Base-by-base conservation (phyloP, 1,284 basidiomycete genomes). In the Tylopilus sp. region DNA sequence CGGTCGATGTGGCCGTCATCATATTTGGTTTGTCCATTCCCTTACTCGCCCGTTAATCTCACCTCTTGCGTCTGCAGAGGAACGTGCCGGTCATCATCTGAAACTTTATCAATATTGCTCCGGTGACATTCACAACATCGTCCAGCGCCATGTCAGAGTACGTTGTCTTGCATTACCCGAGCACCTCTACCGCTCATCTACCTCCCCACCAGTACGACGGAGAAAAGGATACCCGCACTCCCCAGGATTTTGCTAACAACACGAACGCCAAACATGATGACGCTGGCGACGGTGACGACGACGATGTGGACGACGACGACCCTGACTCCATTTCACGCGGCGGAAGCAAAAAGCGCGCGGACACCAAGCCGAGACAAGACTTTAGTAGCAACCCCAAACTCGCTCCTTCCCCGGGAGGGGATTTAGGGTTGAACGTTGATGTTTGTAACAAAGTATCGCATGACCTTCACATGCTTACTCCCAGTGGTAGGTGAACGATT, bases 61-160 rank as follows among this genome's bases (percentile, higher is more conserved):
- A 50, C 28, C 34, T 23, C 48, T 23, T 41, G 28, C 18, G 41
- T 41, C 13, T 39, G n/a, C 51, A 78, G 77, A 78, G 67, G 76
- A 79, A 61, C 72, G 76, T 8, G 65, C 75, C 29, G 75, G 77
- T 16, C 76, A 79, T 55, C 76, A 78, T 63, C 56, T 76, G 48
- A 84, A 84, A 67, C 72, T 84, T 2, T 81, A 81, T 63, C 79
- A 84, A 63, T 84, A 82, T 59, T 77, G 76, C 53, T 81, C 79
- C 9, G 68, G 74, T 10, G 77, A 81, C 59, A 72, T 79, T 43
- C 73, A 77, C 48, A 69, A 73, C 51, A 75, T 79, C 51, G 73
- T 78, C 19, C 71, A 77, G 53, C 68, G 76, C 34, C 77, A 78
- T 58, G 46, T 77, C 38, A 65, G 69, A 51, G 76, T 77, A 57